Evolutionary conservation across 2,329 filamentous ascomycete genomes (phyloP).

Genomic region (Aureobasidium melanogenum): DNA sequence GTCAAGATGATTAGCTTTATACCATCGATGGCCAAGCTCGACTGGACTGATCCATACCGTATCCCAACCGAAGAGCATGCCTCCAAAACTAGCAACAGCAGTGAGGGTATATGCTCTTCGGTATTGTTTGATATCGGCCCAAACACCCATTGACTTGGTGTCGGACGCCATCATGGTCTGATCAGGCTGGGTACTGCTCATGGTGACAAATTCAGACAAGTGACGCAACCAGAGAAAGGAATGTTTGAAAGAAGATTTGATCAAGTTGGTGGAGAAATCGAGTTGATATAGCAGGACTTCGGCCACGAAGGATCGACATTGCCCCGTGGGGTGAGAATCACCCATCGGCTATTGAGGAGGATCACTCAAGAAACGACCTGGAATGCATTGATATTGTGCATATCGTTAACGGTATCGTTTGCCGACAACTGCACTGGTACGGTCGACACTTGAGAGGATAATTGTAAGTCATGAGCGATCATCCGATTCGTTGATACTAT

Average conservation of each 20-base stretch:
- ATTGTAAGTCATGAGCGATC: not conserved
- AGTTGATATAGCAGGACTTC: not conserved
- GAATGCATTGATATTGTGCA: too few relatives aligned
- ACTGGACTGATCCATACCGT: constrained; percentile 12
- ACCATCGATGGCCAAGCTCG: too few relatives aligned
- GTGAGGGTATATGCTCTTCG: constrained; percentile 33
- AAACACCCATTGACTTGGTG: constrained; percentile 11
- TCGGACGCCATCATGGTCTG: not conserved
- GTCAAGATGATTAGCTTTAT: not conserved
- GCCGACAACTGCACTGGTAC: too few relatives aligned
- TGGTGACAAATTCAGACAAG: not conserved
- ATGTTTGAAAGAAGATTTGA: not conserved
- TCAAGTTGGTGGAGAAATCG: not conserved
- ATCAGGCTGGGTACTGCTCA: not conserved
- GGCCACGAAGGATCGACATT: not conserved
- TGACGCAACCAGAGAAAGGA: not conserved
- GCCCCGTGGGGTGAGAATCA: too few relatives aligned
- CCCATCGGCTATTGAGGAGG: not conserved
- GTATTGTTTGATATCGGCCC: constrained; percentile 32
- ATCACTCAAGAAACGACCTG: not conserved
- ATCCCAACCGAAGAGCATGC: constrained; percentile 32
- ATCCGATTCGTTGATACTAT: not conserved
- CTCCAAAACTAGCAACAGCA: constrained; percentile 34
- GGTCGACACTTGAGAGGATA: not conserved
- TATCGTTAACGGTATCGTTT: too few relatives aligned